Conservation (phyloP, 371 early-diverging fungal species). For the Saksenaea oblongispora region DNA sequence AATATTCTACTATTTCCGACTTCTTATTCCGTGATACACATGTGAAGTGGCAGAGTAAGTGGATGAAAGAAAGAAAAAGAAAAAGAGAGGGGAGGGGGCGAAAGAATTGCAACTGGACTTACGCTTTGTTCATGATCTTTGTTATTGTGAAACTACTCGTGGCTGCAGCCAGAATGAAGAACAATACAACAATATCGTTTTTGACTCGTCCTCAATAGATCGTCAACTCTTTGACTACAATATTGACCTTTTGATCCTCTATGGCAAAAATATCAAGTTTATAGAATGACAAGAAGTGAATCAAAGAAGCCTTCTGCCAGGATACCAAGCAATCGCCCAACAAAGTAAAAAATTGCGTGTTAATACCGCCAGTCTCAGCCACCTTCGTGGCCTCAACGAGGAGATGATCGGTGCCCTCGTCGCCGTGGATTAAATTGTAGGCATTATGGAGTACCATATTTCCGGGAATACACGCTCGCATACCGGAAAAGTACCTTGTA, state of each 20-base stretch:
- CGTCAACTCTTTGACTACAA: slow-evolving; percentile 10
- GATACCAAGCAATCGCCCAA: slow-evolving; percentile 1
- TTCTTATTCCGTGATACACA: slow-evolving; percentile 12
- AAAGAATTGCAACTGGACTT: no score
- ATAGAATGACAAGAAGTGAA: slow-evolving; percentile 13
- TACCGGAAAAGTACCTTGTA: no score
- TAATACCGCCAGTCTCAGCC: slow-evolving; percentile 12
- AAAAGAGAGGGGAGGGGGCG: no score
- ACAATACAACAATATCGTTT: slow-evolving; percentile 14
- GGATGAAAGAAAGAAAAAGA: no score
- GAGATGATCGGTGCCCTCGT: slow-evolving; percentile 2
- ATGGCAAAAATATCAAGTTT: slow-evolving; percentile 4
- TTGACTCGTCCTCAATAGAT: neutral
- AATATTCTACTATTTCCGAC: slow-evolving; percentile 9
- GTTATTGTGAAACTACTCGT: slow-evolving; percentile 6
- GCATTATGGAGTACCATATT: no score
- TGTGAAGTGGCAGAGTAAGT: slow-evolving; percentile 6
- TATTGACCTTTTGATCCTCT: slow-evolving; percentile 10
- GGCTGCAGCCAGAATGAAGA: slow-evolving; percentile 10
- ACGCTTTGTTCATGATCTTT: neutral
- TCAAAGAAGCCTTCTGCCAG: slow-evolving; percentile 11
- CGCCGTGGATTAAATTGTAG: slow-evolving; percentile 14
- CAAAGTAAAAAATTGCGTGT: slow-evolving; percentile 13
- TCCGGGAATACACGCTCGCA: no score
- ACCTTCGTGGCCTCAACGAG: slow-evolving; percentile 7